These are phyloP conservation scores for Licmophora abbreviata DNA, from an alignment of 108 stramenopile genomes.

Conservation along the genomic window DNA sequence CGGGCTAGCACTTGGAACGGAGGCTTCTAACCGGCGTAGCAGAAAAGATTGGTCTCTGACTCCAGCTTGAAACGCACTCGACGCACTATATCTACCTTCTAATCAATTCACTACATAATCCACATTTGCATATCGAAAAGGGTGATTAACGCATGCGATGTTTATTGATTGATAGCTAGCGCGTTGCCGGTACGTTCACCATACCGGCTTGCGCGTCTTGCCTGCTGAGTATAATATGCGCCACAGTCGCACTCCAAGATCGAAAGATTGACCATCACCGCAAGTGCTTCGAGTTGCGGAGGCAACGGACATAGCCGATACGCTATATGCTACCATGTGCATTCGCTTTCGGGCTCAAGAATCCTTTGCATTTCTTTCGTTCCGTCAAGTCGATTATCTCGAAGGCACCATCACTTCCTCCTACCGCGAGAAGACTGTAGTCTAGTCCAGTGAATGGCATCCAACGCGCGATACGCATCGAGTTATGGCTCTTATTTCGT, in stretches of 20 bases:
- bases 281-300: too few relatives aligned
- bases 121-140: too few relatives aligned
- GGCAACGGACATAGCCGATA: too few relatives aligned
- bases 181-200: too few relatives aligned
- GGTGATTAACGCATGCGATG: too few relatives aligned
- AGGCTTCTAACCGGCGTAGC: constrained; percentile 2
- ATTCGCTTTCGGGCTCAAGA: too few relatives aligned
- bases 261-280: too few relatives aligned
- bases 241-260: too few relatives aligned
- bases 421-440: constrained; percentile 46
- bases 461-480: constrained; percentile 51
- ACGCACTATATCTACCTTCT: background rate
- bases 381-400: constrained; percentile 61
- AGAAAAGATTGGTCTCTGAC: background rate
- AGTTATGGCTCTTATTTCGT: constrained; percentile 41
- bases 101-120: background rate
- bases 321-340: too few relatives aligned
- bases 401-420: constrained; percentile 61
- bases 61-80: background rate
- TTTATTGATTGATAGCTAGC: too few relatives aligned
- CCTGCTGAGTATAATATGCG: too few relatives aligned
- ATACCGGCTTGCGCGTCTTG: too few relatives aligned
- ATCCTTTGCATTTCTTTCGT: constrained; percentile 21
- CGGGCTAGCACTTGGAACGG: constrained; percentile 49
- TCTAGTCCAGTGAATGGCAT: constrained; percentile 31